phyloP scores from a whole-genome alignment of 2,329 filamentous ascomycete genomes.

The Alternaria sp. region DNA sequence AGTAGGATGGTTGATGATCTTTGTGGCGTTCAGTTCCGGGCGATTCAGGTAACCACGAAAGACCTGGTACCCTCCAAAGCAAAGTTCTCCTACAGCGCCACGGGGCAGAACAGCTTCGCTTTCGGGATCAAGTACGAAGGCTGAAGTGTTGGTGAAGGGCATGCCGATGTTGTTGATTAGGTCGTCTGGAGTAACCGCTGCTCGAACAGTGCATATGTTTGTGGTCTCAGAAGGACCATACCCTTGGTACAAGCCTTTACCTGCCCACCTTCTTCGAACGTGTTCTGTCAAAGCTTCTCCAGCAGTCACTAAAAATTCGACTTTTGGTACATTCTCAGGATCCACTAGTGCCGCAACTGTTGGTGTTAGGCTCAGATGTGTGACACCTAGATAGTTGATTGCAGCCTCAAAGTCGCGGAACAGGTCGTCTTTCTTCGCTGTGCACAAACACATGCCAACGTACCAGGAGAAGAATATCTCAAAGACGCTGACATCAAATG shows the following conservation, averaged over 20 bases:
- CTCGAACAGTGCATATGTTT: constrained; percentile 82
- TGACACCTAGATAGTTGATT: constrained; percentile 71
- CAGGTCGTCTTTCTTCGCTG: constrained; percentile 76
- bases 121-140: constrained; percentile 66
- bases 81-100: constrained; percentile 82
- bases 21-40: constrained; percentile 68
- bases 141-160: constrained; percentile 78
- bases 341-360: constrained; percentile 82
- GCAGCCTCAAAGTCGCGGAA: constrained; percentile 75
- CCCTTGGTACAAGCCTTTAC: constrained; percentile 73
- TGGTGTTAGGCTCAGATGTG: constrained; percentile 85
- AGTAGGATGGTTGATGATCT: constrained; percentile 73
- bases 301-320: constrained; percentile 80
- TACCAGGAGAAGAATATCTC: constrained; percentile 90
- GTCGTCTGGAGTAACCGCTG: constrained; percentile 65
- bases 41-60: constrained; percentile 76
- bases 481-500: constrained; percentile 88
- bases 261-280: constrained; percentile 75
- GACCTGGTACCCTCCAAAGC: constrained; percentile 86
- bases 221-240: constrained; percentile 89
- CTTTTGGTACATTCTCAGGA: constrained; percentile 72
- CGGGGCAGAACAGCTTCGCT: constrained; percentile 63
- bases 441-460: constrained; percentile 79
- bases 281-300: constrained; percentile 81
- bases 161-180: constrained; percentile 79